Evolutionary conservation across 1,139 yeast genomes (phyloP).

Genomic region (Geotrichum siamense): DNA sequence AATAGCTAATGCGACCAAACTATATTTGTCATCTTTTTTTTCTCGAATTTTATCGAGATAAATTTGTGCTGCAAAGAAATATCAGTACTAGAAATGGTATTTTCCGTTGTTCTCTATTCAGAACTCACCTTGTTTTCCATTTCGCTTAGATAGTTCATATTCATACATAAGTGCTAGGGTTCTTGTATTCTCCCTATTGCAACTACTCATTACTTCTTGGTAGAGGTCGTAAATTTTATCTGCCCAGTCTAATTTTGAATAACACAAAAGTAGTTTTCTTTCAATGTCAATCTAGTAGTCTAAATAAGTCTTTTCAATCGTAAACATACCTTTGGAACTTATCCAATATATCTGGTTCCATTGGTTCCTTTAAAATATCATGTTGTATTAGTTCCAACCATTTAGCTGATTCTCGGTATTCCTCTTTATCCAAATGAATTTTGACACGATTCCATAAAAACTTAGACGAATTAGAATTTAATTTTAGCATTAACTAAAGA

Average conservation of each 20-base stretch:
- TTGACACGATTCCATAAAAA: conserved; percentile 17
- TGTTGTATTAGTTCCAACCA: conserved; percentile 16
- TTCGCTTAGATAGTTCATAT: conserved; percentile 4
- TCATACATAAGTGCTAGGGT: conserved; percentile 14
- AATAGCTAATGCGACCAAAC: conserved; percentile 13
- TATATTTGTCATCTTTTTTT: conserved; percentile 9
- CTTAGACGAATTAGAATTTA: conserved; percentile 8
- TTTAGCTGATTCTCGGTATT: conserved; percentile 3
- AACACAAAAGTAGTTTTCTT: conserved; percentile 13
- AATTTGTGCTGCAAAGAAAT: conserved; percentile 4
- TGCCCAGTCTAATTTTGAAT: conserved; percentile 4
- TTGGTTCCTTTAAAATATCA: conserved; percentile 2
- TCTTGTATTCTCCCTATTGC: conserved; percentile 8
- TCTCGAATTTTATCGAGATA: conserved; percentile 3
- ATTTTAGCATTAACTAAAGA: background rate
- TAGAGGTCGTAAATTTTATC: conserved; percentile 8
- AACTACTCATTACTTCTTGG: background rate
- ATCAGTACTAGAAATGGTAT: no score
- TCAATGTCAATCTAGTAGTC: background rate
- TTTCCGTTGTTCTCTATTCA: no score
- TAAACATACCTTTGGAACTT: conserved; percentile 13
- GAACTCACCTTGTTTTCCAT: conserved; percentile 6
- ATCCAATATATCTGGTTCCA: conserved; percentile 10
- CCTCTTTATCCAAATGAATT: background rate
- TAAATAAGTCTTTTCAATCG: background rate